Evolutionary conservation across 305 asterid species (phyloP).

Genomic region (Fraxinus floribunda): DNA sequence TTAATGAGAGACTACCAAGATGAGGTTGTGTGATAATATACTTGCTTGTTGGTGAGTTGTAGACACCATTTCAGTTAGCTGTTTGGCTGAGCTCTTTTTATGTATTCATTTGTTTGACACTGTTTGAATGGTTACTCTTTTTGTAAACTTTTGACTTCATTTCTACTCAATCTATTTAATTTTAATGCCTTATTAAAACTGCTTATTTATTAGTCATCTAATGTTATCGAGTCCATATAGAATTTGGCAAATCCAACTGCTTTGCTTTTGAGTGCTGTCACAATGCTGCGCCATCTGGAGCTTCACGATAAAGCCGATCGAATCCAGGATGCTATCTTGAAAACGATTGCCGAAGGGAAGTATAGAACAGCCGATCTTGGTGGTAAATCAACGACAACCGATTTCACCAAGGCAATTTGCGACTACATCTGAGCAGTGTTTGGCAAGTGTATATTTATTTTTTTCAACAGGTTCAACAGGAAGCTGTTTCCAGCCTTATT

Average conservation of each 20-base stretch:
- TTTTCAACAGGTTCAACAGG: conserved; percentile 31
- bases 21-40: background rate
- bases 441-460: conserved; percentile 38
- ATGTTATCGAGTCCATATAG: conserved; percentile 36
- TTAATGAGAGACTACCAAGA: background rate
- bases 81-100: background rate
- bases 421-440: conserved; percentile 53
- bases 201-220: background rate
- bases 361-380: conserved; percentile 96
- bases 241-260: conserved; percentile 98
- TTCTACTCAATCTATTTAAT: too few species aligned
- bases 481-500: conserved; percentile 25
- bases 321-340: conserved; percentile 81
- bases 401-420: conserved; percentile 89
- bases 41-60: background rate
- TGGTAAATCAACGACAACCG: conserved; percentile 74
- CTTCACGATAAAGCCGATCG: conserved; percentile 83
- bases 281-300: conserved; percentile 78
- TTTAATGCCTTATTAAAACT: background rate
- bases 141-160: too few species aligned
- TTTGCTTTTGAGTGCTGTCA: conserved; percentile 80
- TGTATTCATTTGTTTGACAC: background rate
- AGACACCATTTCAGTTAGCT: background rate
- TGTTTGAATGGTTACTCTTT: too few species aligned
- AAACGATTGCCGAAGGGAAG: conserved; percentile 89